Base-by-base conservation (phyloP, 768 basidiomycete species). In the Chalciporus pseudorubinellus region DNA sequence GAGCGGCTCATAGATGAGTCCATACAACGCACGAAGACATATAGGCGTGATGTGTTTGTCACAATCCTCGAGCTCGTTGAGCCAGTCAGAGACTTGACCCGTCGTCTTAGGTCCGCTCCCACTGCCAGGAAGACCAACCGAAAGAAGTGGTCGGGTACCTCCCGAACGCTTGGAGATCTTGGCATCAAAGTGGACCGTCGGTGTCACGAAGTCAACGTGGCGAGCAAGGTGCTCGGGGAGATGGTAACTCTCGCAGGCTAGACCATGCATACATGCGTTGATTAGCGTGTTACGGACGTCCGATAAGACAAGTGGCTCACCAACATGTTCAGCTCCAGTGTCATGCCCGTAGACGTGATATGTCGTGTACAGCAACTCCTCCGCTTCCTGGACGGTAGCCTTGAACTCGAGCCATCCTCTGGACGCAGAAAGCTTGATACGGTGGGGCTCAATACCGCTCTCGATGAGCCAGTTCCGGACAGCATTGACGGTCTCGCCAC, bases 11-110 rank as follows among this genome's bases (percentile, higher is more conserved):
- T 84, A 85, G 10, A 36, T 8, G 16, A 36, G 34, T 36, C 34
- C 34, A 36, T 36, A 87, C 48, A 87, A 58, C 4, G 72, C 73
- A 33, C 79, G 70, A 51, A 88, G 71, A 60, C 85, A 88, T 3
- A 72, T 57, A 6, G 83, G 83, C 0, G 84, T 87, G 47, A 81
- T 79, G 16, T 62, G 50, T 3, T 58, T 40, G 44, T 75, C 74
- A 46, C 76, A 78, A 9, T 64, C 52, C 1, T 28, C 44, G 24
- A 75, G 54, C n/a, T 62, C 22, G 12, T 36, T 10, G 0, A 50
- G 24, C 28, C 47, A 51, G n/a, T 54, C 28, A 4, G 57, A 38
- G 53, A 49, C 21, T 62, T 66, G 52, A 19, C 67, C 70, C 1
- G 56, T 28, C 11, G 56, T 63, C 53, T 61, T 58, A 6, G 51